Base-by-base conservation (phyloP, 192 early-diverging fungal species). In the Pilaira anomala region DNA sequence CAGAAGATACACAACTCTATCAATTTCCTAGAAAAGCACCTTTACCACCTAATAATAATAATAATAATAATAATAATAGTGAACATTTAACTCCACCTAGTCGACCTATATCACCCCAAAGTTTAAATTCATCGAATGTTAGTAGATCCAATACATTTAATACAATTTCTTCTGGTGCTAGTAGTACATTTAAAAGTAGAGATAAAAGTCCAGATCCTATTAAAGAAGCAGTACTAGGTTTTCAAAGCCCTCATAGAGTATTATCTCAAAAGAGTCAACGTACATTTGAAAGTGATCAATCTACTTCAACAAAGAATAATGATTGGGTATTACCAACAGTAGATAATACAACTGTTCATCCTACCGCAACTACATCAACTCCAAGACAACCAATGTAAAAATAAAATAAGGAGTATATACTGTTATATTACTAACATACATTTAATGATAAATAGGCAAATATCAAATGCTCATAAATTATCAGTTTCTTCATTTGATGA, bases 121-220 rank as follows among this genome's bases (percentile, higher is more conserved):
- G 68, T 24, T 39, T 59, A 14, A 40, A n/a, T 9, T 64, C 68
- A 12, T 51, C 62, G 4, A 67, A 54, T 40, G 51, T 73, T 5
- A 62, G 54, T 48, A 61, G 71, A 14, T 67, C 71, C 0, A 73
- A 73, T 39, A 73, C 71, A 2, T 73, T 67, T 39, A 73, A 67
- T 46, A 73, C 71, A 5, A 19, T 58, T 3, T 58, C 56, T 14
- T 58, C 56, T 3, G 16, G 22, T 55, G 29, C 28, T 30, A 52
- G 51, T 11, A 55, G n/a, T 19, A 42, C 56, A 26, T 41, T 58
- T 22, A 36, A 33, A 24, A 58, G 56, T 40, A 42, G 56, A 24
- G 56, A 58, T 2, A 13, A 41, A 7, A 58, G 56, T 39, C 56
- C 56, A 12, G 56, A 58, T 58, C 33, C 54, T 28, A 22, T 16